phyloP scores from a whole-genome alignment of 176 grass and related monocot species.

The Oryza glaberrima region DNA sequence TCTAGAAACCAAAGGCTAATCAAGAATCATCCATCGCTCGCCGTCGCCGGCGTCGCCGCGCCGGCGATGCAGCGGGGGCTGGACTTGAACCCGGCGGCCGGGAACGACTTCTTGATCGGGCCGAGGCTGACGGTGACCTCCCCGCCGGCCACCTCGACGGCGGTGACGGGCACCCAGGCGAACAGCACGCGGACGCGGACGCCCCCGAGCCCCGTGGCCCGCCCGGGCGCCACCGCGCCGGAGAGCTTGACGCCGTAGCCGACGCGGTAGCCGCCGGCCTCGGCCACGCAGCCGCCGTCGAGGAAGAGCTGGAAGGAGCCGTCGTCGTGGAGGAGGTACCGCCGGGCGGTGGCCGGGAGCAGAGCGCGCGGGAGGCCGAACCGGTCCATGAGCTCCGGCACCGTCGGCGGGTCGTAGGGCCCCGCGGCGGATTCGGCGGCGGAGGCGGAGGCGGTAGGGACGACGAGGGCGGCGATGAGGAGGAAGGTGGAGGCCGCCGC shows the following conservation, averaged over 20 bases:
- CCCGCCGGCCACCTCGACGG: constrained; percentile 50
- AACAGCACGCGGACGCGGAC: constrained; percentile 66
- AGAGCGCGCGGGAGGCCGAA: constrained; percentile 69
- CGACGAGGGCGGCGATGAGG: not conserved
- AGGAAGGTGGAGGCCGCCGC: constrained; percentile 34
- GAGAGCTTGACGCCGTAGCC: constrained; percentile 54
- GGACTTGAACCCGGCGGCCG: constrained; percentile 61
- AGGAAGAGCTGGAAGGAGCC: constrained; percentile 76
- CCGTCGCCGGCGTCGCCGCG: not conserved
- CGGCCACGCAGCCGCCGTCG: constrained; percentile 57
- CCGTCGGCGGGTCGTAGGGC: constrained; percentile 59
- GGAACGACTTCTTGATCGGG: constrained; percentile 66
- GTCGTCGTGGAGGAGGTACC: constrained; percentile 70
- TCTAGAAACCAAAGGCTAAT: not conserved
- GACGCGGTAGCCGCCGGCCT: constrained; percentile 44
- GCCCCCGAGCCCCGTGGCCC: constrained; percentile 54
- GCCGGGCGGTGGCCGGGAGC: constrained; percentile 62
- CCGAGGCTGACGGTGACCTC: constrained; percentile 56
- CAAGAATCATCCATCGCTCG: constrained; percentile 9
- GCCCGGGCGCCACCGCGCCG: constrained; percentile 36
- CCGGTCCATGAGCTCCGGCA: constrained; percentile 62
- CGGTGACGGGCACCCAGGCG: constrained; percentile 68
- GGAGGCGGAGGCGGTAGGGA: not conserved
- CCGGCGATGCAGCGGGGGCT: constrained; percentile 53
- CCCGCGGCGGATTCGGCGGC: not conserved